A percentile compares a stretch with the other conserved stretches of the same genome.
phyloP scores from a whole-genome alignment of 208 protist species.

The Acanthamoeba sp. region DNA sequence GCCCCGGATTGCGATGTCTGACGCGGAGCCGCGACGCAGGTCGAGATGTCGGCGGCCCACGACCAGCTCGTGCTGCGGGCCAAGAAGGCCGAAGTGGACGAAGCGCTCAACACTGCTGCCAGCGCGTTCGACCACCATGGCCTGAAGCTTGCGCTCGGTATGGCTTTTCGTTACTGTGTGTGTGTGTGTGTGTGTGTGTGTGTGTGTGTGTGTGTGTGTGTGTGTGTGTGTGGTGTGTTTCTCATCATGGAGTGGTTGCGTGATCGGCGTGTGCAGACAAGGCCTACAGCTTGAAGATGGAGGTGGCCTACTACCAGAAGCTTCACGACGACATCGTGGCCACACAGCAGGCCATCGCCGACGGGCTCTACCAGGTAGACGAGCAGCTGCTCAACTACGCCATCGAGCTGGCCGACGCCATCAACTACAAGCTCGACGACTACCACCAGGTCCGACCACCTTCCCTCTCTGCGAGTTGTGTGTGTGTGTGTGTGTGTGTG shows the following conservation, averaged over 20 bases:
- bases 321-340: constrained; percentile 25
- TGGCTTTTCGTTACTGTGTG: neutral
- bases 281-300: constrained; percentile 28
- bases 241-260: too few relatives aligned
- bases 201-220: too few relatives aligned
- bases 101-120: neutral
- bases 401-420: neutral
- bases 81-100: constrained; percentile 31
- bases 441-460: constrained; percentile 22
- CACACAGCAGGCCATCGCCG: constrained; percentile 31
- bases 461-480: too few relatives aligned
- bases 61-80: constrained; percentile 21
- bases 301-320: constrained; percentile 39
- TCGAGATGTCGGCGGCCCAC: constrained; percentile 1
- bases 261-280: constrained; percentile 26
- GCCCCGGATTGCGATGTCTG: too few relatives aligned
- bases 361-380: neutral
- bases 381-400: constrained; percentile 42
- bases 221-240: too few relatives aligned
- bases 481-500: too few relatives aligned
- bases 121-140: neutral
- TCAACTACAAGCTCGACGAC: constrained; percentile 40
- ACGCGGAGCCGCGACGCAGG: neutral
- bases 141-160: constrained; percentile 4
- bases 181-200: neutral